These are phyloP conservation scores for Hypoxylon intermedium DNA, from an alignment of 495 filamentous ascomycete species.

Conservation along the genomic window DNA sequence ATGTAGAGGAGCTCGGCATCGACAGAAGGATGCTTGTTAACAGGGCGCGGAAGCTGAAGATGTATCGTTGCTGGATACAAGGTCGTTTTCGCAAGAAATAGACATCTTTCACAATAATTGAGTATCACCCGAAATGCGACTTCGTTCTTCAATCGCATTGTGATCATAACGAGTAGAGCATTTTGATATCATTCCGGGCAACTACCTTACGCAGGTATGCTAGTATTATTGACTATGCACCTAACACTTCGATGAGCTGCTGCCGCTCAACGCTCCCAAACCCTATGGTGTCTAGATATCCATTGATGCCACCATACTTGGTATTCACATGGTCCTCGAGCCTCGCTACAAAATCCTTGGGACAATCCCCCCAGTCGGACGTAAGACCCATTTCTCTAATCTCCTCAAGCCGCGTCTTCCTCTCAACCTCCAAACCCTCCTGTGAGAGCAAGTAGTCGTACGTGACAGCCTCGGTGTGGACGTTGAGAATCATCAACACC, in stretches of 20 bases:
- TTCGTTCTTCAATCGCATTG: background rate
- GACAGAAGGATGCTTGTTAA: conserved; percentile 93
- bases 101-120: conserved; percentile 17
- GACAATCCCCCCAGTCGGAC: conserved; percentile 71
- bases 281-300: conserved; percentile 67
- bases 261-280: conserved; percentile 51
- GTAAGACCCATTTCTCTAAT: conserved; percentile 71
- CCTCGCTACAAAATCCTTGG: conserved; percentile 60
- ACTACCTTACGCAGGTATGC: too few relatives aligned
- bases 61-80: conserved; percentile 99
- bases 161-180: too few relatives aligned
- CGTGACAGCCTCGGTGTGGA: conserved; percentile 62
- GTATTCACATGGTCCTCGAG: conserved; percentile 59
- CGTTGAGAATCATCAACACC: conserved; percentile 63
- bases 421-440: conserved; percentile 64
- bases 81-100: conserved; percentile 82
- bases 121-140: conserved; percentile 8
- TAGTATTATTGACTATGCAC: conserved; percentile 7
- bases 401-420: conserved; percentile 68
- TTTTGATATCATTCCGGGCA: too few relatives aligned
- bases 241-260: conserved; percentile 32
- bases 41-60: conserved; percentile 86
- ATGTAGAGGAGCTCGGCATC: conserved; percentile 76
- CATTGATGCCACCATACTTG: conserved; percentile 65
- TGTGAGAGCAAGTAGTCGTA: conserved; percentile 71